Percentiles rank a stretch among this genome's conserved stretches.
These are phyloP conservation scores for Aphanoascus verrucosus DNA, from an alignment of 2,329 filamentous ascomycete species.

Conservation along the genomic window DNA sequence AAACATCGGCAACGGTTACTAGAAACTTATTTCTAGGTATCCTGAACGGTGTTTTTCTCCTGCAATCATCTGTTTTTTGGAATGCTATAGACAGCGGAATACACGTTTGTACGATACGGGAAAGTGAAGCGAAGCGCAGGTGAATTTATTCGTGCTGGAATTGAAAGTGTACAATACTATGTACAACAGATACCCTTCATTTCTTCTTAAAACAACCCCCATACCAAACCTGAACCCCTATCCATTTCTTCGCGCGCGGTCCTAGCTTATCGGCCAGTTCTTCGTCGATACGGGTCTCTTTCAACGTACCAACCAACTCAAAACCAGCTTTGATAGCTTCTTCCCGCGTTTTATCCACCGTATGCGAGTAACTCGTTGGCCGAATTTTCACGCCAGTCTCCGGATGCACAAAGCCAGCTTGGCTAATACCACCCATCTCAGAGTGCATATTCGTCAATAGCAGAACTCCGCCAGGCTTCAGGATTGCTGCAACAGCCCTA, in stretches of 20 bases:
- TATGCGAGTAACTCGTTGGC: conserved; percentile 49
- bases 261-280: conserved; percentile 51
- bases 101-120: conserved; percentile 1
- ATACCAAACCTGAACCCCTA: conserved; percentile 47
- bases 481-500: conserved; percentile 32
- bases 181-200: conserved; percentile 1
- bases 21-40: conserved; percentile 37
- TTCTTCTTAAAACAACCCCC: conserved; percentile 38
- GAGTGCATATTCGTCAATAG: conserved; percentile 60
- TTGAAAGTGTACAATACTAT: background rate
- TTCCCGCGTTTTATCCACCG: conserved; percentile 40
- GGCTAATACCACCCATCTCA: conserved; percentile 50
- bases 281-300: conserved; percentile 40
- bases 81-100: conserved; percentile 2
- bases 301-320: conserved; percentile 32
- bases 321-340: conserved; percentile 41
- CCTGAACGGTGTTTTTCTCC: background rate
- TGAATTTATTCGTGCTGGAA: background rate
- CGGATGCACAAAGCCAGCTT: conserved; percentile 52
- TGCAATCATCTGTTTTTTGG: background rate
- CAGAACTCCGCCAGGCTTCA: conserved; percentile 41
- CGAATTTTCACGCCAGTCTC: conserved; percentile 47
- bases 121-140: background rate
- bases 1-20: conserved; percentile 52
- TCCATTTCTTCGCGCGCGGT: conserved; percentile 53